phyloP scores from a whole-genome alignment of 2,329 filamentous ascomycete genomes.

The Penicillium sp. region DNA sequence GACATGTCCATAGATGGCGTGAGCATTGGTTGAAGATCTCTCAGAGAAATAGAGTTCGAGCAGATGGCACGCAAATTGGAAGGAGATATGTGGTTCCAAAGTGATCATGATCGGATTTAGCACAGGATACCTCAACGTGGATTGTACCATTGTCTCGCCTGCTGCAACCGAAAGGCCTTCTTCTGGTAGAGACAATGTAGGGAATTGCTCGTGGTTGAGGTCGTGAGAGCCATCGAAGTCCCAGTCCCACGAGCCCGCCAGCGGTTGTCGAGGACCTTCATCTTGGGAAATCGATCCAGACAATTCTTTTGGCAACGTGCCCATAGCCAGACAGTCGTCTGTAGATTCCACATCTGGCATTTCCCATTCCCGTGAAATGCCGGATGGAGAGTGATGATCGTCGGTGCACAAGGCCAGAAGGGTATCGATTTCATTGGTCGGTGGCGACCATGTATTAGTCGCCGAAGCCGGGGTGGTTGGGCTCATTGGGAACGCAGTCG shows the following conservation, averaged over 20 bases:
- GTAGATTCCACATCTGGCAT: slow-evolving; percentile 23
- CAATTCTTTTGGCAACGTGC: slow-evolving; percentile 7
- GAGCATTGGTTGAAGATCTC: slow-evolving; percentile 81
- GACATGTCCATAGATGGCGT: slow-evolving; percentile 90
- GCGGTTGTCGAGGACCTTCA: background rate
- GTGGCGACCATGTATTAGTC: slow-evolving; percentile 27
- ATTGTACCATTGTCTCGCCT: slow-evolving; percentile 44
- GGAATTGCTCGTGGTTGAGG: slow-evolving; percentile 16
- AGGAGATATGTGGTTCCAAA: slow-evolving; percentile 74
- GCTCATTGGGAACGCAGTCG: background rate
- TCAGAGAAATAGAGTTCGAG: slow-evolving; percentile 90
- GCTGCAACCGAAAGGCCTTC: slow-evolving; percentile 60
- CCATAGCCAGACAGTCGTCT: slow-evolving; percentile 29
- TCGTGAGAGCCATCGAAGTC: background rate
- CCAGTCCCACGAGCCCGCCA: background rate
- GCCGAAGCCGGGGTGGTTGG: slow-evolving; percentile 24
- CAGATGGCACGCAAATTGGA: slow-evolving; percentile 79
- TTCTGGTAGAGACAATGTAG: slow-evolving; percentile 46
- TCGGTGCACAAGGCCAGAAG: slow-evolving; percentile 33
- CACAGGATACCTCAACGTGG: slow-evolving; percentile 73
- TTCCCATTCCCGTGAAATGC: slow-evolving; percentile 10
- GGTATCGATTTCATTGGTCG: slow-evolving; percentile 30
- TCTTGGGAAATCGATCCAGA: background rate
- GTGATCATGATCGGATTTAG: slow-evolving; percentile 80
- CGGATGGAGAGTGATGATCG: slow-evolving; percentile 25